These are phyloP conservation scores for Diutina siamensis DNA, from an alignment of 1,139 yeast genomes.

Conservation along the genomic window DNA sequence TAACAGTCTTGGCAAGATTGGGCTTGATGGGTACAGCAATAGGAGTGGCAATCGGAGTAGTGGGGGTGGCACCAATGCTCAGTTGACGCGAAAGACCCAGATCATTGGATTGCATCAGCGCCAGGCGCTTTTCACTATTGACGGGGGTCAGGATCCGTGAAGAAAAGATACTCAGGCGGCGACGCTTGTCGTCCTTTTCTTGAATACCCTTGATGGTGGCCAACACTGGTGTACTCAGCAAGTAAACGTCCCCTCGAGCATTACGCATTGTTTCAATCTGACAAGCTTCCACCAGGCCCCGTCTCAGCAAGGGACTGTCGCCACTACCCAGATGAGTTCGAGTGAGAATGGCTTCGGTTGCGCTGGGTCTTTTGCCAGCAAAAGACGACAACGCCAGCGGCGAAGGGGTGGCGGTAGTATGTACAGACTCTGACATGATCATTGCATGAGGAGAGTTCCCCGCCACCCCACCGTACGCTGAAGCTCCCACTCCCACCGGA, in stretches of 20 bases:
- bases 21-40: constrained; percentile 11
- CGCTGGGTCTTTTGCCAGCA: constrained; percentile 25
- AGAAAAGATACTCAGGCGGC: constrained; percentile 25
- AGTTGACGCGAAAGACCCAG: not conserved
- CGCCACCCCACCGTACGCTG: not conserved
- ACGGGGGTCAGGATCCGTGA: constrained; percentile 7
- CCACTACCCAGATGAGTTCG: constrained; percentile 17
- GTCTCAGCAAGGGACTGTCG: constrained; percentile 20
- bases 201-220: constrained; percentile 40
- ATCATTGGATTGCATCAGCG: not conserved
- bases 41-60: constrained; percentile 13
- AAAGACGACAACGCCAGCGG: constrained; percentile 18
- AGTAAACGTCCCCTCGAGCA: constrained; percentile 45
- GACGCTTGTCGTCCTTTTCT: constrained; percentile 32
- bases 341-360: constrained; percentile 10
- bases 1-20: not conserved
- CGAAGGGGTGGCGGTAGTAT: constrained; percentile 7
- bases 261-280: constrained; percentile 39
- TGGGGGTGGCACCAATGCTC: constrained; percentile 9
- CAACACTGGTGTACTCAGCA: constrained; percentile 36
- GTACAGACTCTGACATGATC: constrained; percentile 23
- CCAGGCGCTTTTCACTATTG: not conserved
- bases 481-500: constrained; percentile 12
- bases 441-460: constrained; percentile 13
- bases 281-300: constrained; percentile 30